A percentile compares a stretch with the other conserved stretches of the same genome.
Conservation (phyloP, 108 stramenopile genomes). For the Nitzschia sp. region DNA sequence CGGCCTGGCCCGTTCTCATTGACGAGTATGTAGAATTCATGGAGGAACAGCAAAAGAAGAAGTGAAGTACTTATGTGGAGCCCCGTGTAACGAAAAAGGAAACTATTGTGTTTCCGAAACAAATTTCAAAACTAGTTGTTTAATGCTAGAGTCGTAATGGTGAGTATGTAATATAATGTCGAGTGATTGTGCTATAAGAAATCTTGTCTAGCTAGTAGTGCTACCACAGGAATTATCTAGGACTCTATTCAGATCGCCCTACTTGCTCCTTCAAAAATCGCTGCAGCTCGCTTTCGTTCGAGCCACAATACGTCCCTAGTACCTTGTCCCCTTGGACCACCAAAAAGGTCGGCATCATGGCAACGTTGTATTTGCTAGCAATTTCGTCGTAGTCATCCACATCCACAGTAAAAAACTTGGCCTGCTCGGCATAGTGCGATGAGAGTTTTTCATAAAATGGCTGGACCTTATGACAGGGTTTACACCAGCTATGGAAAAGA, state of each 20-base stretch:
- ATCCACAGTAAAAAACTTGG: slow-evolving; percentile 54
- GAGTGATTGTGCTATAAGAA: too few species aligned
- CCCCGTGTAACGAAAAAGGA: too few species aligned
- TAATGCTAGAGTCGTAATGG: not conserved
- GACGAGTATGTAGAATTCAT: slow-evolving; percentile 82
- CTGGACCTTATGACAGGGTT: slow-evolving; percentile 80
- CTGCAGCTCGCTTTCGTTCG: slow-evolving; percentile 24
- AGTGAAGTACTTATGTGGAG: too few species aligned
- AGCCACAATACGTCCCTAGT: slow-evolving; percentile 28
- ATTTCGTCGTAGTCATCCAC: slow-evolving; percentile 84
- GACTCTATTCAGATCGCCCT: not conserved
- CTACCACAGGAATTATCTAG: too few species aligned
- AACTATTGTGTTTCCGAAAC: too few species aligned
- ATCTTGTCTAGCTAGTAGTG: too few species aligned
- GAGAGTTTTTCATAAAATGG: slow-evolving; percentile 62
- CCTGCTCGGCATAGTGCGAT: slow-evolving; percentile 1
- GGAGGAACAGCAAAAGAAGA: slow-evolving; percentile 61
- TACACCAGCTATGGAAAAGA: slow-evolving; percentile 62
- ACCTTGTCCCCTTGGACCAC: slow-evolving; percentile 38
- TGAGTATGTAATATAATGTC: too few species aligned
- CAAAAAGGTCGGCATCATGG: slow-evolving; percentile 90
- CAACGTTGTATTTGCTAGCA: slow-evolving; percentile 54
- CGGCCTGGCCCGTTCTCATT: slow-evolving; percentile 87
- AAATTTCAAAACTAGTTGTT: not conserved
- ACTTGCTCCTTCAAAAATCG: slow-evolving; percentile 23